Evolutionary conservation across 2,329 filamentous ascomycete genomes (phyloP).

Genomic region (Gnomoniopsis smithogilvyi): DNA sequence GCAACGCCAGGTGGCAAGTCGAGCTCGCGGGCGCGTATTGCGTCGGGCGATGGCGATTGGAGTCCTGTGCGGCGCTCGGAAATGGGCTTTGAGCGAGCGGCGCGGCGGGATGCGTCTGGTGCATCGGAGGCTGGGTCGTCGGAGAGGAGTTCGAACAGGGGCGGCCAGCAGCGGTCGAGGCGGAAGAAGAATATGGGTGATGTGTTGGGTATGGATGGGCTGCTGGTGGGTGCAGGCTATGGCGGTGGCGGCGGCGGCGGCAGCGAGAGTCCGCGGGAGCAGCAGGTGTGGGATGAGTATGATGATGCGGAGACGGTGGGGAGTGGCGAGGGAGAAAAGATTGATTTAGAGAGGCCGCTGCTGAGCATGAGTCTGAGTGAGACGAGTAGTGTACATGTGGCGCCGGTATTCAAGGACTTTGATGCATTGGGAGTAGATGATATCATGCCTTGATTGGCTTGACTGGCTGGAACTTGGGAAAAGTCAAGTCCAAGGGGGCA

Average conservation of each 20-base stretch:
- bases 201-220: constrained; percentile 25
- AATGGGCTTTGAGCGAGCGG: background rate
- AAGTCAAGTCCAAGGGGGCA: too few relatives aligned
- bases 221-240: background rate
- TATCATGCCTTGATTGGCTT: constrained; percentile 6
- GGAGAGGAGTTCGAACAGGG: background rate
- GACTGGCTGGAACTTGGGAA: background rate
- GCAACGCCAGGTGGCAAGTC: background rate
- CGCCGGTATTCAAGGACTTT: constrained; percentile 34
- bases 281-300: background rate
- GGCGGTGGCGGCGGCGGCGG: too few relatives aligned
- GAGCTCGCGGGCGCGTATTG: background rate
- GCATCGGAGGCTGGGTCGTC: background rate
- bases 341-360: constrained; percentile 16
- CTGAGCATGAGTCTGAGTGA: constrained; percentile 21
- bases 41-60: background rate
- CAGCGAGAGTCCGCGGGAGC: background rate
- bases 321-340: background rate
- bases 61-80: background rate
- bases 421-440: constrained; percentile 30
- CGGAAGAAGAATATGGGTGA: constrained; percentile 11
- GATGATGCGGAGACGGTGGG: background rate
- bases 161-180: background rate
- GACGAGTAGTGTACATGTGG: constrained; percentile 20
- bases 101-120: background rate